Conservation (phyloP, 306 rosid species). For the Quercus glauca region DNA sequence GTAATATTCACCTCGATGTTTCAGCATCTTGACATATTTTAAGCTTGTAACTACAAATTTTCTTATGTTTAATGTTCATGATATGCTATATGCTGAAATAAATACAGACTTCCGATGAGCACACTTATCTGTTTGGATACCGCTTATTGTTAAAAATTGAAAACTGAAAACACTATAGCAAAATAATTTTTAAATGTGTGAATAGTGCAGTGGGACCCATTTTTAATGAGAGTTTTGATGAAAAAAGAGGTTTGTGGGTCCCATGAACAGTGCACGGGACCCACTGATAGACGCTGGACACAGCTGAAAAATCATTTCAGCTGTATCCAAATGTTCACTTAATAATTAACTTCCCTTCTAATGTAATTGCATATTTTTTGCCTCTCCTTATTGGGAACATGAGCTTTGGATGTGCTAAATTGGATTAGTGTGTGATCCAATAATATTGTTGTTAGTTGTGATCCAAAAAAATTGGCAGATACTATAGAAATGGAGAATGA, state of each 20-base stretch:
- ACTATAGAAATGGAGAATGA: background rate
- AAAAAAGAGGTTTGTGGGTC: no score
- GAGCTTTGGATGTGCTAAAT: background rate
- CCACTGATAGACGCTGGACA: no score
- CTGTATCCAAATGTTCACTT: no score
- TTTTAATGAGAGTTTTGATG: no score
- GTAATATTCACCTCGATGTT: conserved; percentile 32
- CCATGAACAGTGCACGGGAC: no score
- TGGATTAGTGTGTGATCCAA: background rate
- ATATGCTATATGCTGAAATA: background rate
- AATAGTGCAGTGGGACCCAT: no score
- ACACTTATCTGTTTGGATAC: no score
- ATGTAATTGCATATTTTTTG: background rate
- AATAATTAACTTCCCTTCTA: background rate
- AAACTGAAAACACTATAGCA: no score
- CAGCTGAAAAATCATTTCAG: no score
- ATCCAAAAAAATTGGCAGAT: background rate
- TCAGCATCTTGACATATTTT: conserved; percentile 5
- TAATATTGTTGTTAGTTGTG: background rate
- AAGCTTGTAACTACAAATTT: background rate
- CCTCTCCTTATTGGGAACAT: background rate
- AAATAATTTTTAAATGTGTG: no score
- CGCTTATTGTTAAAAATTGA: no score
- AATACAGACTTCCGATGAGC: background rate
- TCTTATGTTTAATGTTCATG: background rate